Conservation (phyloP, 768 basidiomycete species). For the Tulasnella calospora region DNA sequence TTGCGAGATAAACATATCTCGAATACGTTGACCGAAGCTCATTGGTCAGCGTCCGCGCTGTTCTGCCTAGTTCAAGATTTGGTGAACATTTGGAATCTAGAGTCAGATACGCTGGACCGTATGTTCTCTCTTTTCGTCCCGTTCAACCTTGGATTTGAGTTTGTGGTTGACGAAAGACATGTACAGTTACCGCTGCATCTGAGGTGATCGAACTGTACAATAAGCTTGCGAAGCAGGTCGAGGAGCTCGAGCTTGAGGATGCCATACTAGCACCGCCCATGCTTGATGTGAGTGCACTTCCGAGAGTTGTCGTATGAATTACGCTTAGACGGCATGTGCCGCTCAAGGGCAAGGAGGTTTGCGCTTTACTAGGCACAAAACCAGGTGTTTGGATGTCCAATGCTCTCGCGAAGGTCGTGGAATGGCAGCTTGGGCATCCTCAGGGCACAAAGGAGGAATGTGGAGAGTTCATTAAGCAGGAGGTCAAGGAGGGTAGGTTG, state of each 20-base stretch:
- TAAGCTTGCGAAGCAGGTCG: conserved; percentile 53
- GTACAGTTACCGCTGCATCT: conserved; percentile 44
- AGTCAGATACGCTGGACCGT: conserved; percentile 33
- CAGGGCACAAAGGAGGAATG: conserved; percentile 61
- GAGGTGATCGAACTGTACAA: conserved; percentile 62
- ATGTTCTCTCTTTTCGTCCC: conserved; percentile 38
- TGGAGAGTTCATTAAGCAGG: conserved; percentile 58
- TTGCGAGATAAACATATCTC: conserved; percentile 66
- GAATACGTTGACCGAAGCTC: conserved; percentile 53
- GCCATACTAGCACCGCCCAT: conserved; percentile 66
- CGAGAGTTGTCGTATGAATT: neutral
- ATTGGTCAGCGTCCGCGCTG: conserved; percentile 67
- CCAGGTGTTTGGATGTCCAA: conserved; percentile 68
- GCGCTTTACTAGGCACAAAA: conserved; percentile 48
- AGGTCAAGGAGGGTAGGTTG: conserved; percentile 33
- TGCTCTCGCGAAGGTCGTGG: conserved; percentile 59
- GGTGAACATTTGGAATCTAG: conserved; percentile 47
- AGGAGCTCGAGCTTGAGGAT: conserved; percentile 55
- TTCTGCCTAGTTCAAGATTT: conserved; percentile 75
- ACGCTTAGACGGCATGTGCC: neutral
- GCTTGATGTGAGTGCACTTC: conserved; percentile 60
- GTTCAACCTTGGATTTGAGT: neutral
- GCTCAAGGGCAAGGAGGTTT: conserved; percentile 65
- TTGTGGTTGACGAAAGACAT: conserved; percentile 17
- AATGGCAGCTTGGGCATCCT: conserved; percentile 85